Evolutionary conservation across 2,329 filamentous ascomycete species (phyloP).

Genomic region (Aspergillus intermedius): DNA sequence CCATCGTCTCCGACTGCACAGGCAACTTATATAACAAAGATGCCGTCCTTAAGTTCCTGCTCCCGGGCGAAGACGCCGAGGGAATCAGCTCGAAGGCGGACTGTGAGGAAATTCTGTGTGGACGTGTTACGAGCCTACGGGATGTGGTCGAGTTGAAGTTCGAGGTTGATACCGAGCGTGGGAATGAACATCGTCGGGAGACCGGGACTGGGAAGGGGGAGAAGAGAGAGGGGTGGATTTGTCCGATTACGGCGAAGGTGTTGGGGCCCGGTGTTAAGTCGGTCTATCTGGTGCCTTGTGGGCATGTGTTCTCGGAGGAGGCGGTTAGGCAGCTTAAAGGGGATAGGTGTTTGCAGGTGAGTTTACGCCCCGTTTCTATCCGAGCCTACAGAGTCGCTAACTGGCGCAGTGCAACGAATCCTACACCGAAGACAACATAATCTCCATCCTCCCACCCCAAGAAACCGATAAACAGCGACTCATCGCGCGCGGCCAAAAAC

Average conservation of each 20-base stretch:
- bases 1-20: constrained; percentile 74
- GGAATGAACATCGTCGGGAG: constrained; percentile 16
- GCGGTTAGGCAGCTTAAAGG: constrained; percentile 73
- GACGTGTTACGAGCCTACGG: constrained; percentile 67
- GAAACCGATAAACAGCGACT: constrained; percentile 65
- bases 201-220: constrained; percentile 37
- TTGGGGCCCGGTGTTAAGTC: constrained; percentile 72
- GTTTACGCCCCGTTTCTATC: constrained; percentile 6
- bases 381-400: neutral
- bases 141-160: constrained; percentile 87
- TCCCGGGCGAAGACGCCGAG: constrained; percentile 50
- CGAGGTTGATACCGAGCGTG: constrained; percentile 43
- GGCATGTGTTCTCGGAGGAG: constrained; percentile 84
- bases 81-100: constrained; percentile 50
- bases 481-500: constrained; percentile 57
- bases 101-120: constrained; percentile 55
- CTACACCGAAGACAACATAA: constrained; percentile 68
- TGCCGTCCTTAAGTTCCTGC: constrained; percentile 65
- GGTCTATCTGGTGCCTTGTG: constrained; percentile 89
- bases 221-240: constrained; percentile 61
- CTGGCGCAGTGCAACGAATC: constrained; percentile 60
- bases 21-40: constrained; percentile 95
- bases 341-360: constrained; percentile 54
- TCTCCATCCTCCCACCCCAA: constrained; percentile 70
- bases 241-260: constrained; percentile 80